Percentiles rank a stretch among this genome's conserved stretches.
These are phyloP conservation scores for Sesbania bispinosa DNA, from an alignment of 306 rosid genomes.

Conservation along the genomic window DNA sequence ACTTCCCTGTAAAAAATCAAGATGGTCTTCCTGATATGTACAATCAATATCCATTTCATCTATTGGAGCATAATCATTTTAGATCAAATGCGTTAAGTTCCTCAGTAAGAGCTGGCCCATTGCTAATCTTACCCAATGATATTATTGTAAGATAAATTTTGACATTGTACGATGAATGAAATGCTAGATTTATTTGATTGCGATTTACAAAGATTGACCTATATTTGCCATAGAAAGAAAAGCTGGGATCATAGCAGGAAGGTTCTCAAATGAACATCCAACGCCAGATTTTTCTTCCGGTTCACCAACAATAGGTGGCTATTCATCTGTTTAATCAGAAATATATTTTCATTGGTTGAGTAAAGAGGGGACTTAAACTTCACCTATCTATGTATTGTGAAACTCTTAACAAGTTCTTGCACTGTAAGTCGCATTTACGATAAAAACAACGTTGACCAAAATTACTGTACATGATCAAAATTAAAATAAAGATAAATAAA, in stretches of 20 bases:
- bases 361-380: no score
- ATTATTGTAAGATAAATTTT: slow-evolving; percentile 22
- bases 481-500: no score
- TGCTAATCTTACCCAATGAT: background rate
- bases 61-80: background rate
- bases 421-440: no score
- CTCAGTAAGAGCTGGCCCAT: background rate
- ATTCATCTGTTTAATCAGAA: no score
- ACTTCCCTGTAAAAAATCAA: slow-evolving; percentile 18
- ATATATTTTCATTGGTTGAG: no score
- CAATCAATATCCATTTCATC: slow-evolving; percentile 9
- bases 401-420: no score
- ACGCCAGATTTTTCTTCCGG: background rate
- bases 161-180: background rate
- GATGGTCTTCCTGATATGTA: background rate
- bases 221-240: background rate
- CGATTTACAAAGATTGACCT: background rate
- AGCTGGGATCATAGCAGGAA: background rate
- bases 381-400: no score
- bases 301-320: background rate
- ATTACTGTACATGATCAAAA: no score
- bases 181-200: background rate
- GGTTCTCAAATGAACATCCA: background rate
- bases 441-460: no score
- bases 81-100: background rate